Conservation (phyloP, 176 grass and related monocot genomes). For the Echinochloa phyllopogon region DNA sequence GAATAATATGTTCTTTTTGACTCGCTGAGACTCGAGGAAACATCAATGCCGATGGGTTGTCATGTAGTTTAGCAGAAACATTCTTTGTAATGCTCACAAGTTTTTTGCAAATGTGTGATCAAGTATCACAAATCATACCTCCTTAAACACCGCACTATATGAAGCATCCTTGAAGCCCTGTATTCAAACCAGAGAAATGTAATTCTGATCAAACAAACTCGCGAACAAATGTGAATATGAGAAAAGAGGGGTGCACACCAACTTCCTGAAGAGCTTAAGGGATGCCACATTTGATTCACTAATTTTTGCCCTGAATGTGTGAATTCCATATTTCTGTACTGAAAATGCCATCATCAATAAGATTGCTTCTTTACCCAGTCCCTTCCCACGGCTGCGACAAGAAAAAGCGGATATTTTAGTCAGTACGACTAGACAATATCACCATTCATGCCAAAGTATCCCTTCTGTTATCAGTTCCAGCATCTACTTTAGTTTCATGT, state of each 20-base stretch:
- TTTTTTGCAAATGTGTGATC: not conserved
- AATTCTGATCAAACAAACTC: slow-evolving; percentile 34
- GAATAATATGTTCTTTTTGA: not conserved
- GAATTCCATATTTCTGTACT: slow-evolving; percentile 67
- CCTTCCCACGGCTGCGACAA: slow-evolving; percentile 69
- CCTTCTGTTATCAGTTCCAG: not conserved
- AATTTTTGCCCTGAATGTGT: slow-evolving; percentile 88
- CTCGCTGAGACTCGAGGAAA: not conserved
- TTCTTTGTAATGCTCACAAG: not conserved
- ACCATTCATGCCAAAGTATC: not conserved
- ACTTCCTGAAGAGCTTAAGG: slow-evolving; percentile 77
- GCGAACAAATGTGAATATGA: not conserved
- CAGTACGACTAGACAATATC: not conserved
- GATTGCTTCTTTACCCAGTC: slow-evolving; percentile 73
- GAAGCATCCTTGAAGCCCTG: slow-evolving; percentile 84
- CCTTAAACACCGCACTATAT: slow-evolving; percentile 76
- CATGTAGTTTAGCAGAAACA: not conserved
- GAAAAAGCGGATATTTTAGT: not conserved
- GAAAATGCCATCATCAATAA: slow-evolving; percentile 91
- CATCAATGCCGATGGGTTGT: not conserved
- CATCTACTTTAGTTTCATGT: not conserved
- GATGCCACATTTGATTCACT: slow-evolving; percentile 82
- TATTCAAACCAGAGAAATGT: slow-evolving; percentile 2
- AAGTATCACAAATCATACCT: slow-evolving; percentile 49
- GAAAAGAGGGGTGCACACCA: slow-evolving; percentile 46